Evolutionary conservation across 495 filamentous ascomycete species (phyloP), one percentile per base, ranked within the genome.

Genomic region (Neurospora sp.): DNA sequence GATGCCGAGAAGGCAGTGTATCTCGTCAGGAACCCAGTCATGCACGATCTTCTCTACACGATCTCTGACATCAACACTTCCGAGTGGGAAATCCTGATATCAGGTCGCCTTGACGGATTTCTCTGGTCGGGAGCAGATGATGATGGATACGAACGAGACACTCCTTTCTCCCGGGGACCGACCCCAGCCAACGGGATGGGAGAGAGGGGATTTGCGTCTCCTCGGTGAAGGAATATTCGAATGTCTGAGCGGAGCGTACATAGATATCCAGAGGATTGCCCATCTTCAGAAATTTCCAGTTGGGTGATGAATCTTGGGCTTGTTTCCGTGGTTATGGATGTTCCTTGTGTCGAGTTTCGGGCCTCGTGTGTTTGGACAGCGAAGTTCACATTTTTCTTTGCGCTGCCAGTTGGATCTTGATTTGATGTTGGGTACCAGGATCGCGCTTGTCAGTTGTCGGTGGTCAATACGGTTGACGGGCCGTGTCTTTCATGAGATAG

Each of bases 61-160:
- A 88, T 99, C 38, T 90, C 93, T 20, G 90, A 91, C 44, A 94
- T 99, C 77, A 94, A 89, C 75, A 86, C 90, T 38, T 89, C 89
- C 18, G 96, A 99, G 79, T 98, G 96, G 94, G 96, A 99, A 45
- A 94, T 99, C 53, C 87, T 99, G 39, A 93, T 91, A 38, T 98
- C 95, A 0, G 96, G 96, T 37, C 93, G 95, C 44, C 98, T 98
- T 77, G 95, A 99, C 78, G 95, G 95, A 5, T 98, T 98, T 83
- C 88, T 99, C 22, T 96, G 94, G 88, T 94, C 92, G 59, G 94
- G 94, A n/a, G 93, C 92, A 40, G 94, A 97, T 75, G 87, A 87
- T 71, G 85, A 85, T 39, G 76, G 86, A 18, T 65, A 65, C 27
- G 53, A 65, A 65, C 53, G 53, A 65, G 53, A 65, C 61, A 79